Percentiles rank a stretch among this genome's conserved stretches.
Evolutionary conservation across 2,329 filamentous ascomycete genomes (phyloP).

Genomic region (Epichloe gansuensis): DNA sequence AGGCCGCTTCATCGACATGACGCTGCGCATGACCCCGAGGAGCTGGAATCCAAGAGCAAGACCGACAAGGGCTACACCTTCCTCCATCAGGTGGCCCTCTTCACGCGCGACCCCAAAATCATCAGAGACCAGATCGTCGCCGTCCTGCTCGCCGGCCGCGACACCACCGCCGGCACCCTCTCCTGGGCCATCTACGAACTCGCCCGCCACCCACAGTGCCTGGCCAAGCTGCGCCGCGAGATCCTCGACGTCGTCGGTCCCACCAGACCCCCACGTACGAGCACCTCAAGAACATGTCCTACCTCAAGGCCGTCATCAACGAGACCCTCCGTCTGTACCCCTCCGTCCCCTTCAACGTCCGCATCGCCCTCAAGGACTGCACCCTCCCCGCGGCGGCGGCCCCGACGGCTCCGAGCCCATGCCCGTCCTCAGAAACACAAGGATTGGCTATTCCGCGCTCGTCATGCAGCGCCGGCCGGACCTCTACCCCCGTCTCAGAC

Average conservation of each 20-base stretch:
- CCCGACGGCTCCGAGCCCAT: slow-evolving; percentile 24
- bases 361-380: slow-evolving; percentile 59
- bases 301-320: slow-evolving; percentile 60
- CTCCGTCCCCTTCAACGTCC: slow-evolving; percentile 67
- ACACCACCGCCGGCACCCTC: slow-evolving; percentile 75
- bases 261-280: slow-evolving; percentile 55
- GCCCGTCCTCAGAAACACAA: slow-evolving; percentile 33
- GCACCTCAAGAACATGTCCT: slow-evolving; percentile 80
- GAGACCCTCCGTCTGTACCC: slow-evolving; percentile 72
- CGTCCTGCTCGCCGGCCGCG: slow-evolving; percentile 71
- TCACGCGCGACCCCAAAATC: slow-evolving; percentile 55
- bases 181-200: slow-evolving; percentile 79
- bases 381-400: slow-evolving; percentile 59
- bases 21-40: slow-evolving; percentile 45
- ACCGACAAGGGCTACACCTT: slow-evolving; percentile 68
- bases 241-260: slow-evolving; percentile 57
- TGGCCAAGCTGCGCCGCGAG: slow-evolving; percentile 59
- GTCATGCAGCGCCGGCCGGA: slow-evolving; percentile 38
- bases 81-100: slow-evolving; percentile 69
- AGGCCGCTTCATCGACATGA: slow-evolving; percentile 56
- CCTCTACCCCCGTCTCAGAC: slow-evolving; percentile 32
- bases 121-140: slow-evolving; percentile 77
- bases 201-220: slow-evolving; percentile 53
- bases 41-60: slow-evolving; percentile 55
- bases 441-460: slow-evolving; percentile 37